Conservation (phyloP, 805 yeast species). For the Monosporozyma servazzii region DNA sequence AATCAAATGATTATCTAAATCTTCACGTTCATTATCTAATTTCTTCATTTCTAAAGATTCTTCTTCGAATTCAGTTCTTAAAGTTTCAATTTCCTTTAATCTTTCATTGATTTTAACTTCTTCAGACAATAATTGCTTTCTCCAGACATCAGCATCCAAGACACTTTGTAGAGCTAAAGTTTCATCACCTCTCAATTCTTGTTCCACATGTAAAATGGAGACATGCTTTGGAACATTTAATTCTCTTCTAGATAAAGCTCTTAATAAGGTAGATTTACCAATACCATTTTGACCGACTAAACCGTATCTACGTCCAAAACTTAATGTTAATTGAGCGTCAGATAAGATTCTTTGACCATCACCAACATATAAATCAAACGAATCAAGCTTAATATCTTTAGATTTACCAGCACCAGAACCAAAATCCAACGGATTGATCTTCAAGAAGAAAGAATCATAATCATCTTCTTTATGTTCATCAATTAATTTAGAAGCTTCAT, state of each 20-base stretch:
- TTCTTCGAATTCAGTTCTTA: conserved; percentile 65
- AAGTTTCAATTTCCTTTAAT: conserved; percentile 60
- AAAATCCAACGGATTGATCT: conserved; percentile 89
- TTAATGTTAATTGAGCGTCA: conserved; percentile 76
- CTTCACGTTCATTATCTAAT: conserved; percentile 84
- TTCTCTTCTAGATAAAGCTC: conserved; percentile 91
- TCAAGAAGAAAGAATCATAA: conserved; percentile 90
- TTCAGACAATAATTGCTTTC: conserved; percentile 77
- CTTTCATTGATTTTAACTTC: conserved; percentile 67
- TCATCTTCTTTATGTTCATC: conserved; percentile 56
- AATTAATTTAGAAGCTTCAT: conserved; percentile 89
- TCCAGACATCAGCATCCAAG: conserved; percentile 99
- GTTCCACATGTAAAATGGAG: conserved; percentile 93
- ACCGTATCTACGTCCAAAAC: conserved; percentile 94
- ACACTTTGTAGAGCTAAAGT: conserved; percentile 87
- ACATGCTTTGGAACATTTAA: conserved; percentile 90
- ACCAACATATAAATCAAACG: conserved; percentile 90
- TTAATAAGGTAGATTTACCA: conserved; percentile 90
- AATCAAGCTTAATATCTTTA: conserved; percentile 91
- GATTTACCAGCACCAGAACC: conserved; percentile 89
- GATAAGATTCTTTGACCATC: conserved; percentile 88
- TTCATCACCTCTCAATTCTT: conserved; percentile 92
- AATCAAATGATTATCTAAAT: conserved; percentile 66
- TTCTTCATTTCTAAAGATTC: conserved; percentile 65
- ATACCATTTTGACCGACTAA: conserved; percentile 98